phyloP scores from a whole-genome alignment of 2,329 filamentous ascomycete species.

The Fusarium guadeloupense region DNA sequence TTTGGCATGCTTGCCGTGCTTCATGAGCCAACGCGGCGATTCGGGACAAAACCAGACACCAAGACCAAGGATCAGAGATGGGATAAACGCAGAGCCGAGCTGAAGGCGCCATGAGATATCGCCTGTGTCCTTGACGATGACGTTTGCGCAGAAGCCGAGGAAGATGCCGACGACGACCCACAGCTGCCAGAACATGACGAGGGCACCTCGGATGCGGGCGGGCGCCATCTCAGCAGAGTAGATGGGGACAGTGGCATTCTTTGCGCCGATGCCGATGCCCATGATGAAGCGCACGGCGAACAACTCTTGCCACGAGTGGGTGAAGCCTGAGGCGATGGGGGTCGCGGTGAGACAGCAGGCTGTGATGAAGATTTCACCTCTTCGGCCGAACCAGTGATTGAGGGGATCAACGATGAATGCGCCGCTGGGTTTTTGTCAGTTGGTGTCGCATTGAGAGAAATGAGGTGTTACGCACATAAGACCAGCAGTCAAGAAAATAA shows the following conservation, averaged over 20 bases:
- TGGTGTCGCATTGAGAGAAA: neutral
- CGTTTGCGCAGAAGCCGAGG: slow-evolving; percentile 62
- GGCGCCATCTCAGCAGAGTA: slow-evolving; percentile 78
- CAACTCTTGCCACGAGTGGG: slow-evolving; percentile 72
- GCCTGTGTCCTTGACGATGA: slow-evolving; percentile 62
- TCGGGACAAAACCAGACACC: slow-evolving; percentile 72
- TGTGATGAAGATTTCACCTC: slow-evolving; percentile 72
- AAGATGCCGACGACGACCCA: slow-evolving; percentile 51
- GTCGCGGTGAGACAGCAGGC: slow-evolving; percentile 53
- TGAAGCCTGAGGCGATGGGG: slow-evolving; percentile 60
- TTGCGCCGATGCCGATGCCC: slow-evolving; percentile 74
- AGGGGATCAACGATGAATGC: slow-evolving; percentile 59
- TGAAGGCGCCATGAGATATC: slow-evolving; percentile 69
- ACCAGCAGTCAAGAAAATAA: slow-evolving; percentile 57
- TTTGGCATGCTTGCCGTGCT: slow-evolving; percentile 66
- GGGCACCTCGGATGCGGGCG: slow-evolving; percentile 71
- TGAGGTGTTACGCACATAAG: slow-evolving; percentile 61
- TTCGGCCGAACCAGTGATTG: slow-evolving; percentile 71
- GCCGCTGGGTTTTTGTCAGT: slow-evolving; percentile 21
- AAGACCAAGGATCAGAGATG: slow-evolving; percentile 60
- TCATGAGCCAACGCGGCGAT: slow-evolving; percentile 69
- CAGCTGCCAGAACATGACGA: slow-evolving; percentile 80
- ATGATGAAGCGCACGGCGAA: slow-evolving; percentile 72
- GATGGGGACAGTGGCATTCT: slow-evolving; percentile 72
- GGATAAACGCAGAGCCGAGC: slow-evolving; percentile 66